These are phyloP conservation scores for Globisporangium polare DNA, from an alignment of 352 stramenopile genomes.

Conservation along the genomic window DNA sequence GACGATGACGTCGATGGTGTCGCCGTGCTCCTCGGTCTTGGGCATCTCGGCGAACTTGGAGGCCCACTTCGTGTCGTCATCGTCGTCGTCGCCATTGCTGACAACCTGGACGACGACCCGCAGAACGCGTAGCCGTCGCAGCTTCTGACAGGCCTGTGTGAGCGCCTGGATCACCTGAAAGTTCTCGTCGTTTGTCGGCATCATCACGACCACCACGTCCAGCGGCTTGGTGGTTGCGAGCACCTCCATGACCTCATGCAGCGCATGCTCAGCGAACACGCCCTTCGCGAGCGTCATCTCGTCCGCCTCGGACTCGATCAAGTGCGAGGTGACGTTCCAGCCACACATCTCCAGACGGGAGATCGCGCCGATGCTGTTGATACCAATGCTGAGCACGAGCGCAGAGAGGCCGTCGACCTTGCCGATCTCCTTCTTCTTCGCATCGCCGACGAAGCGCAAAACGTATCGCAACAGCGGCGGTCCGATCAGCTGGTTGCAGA, in stretches of 20 bases:
- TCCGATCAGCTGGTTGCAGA: constrained; percentile 64
- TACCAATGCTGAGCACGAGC: constrained; percentile 27
- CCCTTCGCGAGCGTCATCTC: constrained; percentile 18
- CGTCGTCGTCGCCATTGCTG: constrained; percentile 14
- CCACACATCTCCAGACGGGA: constrained; percentile 52
- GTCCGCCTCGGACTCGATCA: constrained; percentile 29
- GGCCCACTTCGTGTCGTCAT: constrained; percentile 26
- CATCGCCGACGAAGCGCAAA: constrained; percentile 46
- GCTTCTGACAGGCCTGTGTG: constrained; percentile 39
- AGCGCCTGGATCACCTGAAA: constrained; percentile 50
- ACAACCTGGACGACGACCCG: constrained; percentile 57
- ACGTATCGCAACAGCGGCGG: constrained; percentile 57
- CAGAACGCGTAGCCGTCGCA: constrained; percentile 42
- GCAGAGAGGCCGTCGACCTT: constrained; percentile 53
- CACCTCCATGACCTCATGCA: constrained; percentile 25
- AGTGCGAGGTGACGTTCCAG: constrained; percentile 48
- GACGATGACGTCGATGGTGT: constrained; percentile 63
- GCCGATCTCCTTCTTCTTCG: constrained; percentile 50
- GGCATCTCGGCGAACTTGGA: constrained; percentile 54
- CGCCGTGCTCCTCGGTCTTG: constrained; percentile 42
- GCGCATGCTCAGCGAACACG: constrained; percentile 14
- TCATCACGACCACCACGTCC: constrained; percentile 60
- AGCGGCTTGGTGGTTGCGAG: constrained; percentile 35
- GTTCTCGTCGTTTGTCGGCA: constrained; percentile 52
- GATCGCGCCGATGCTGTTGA: constrained; percentile 34